Evolutionary conservation across 805 yeast genomes (phyloP).

Genomic region (Nakazawaea molendinolei): DNA sequence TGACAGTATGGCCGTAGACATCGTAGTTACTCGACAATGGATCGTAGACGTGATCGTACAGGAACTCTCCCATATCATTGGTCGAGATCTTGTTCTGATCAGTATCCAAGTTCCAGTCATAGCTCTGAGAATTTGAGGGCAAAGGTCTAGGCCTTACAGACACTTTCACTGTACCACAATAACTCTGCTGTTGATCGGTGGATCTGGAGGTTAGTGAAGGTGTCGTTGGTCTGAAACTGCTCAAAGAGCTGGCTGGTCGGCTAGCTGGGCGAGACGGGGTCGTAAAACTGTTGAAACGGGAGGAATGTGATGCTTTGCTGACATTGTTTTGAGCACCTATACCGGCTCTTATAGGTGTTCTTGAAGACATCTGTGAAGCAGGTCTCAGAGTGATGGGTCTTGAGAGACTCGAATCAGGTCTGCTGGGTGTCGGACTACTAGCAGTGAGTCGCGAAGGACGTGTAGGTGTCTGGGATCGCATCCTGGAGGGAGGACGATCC

Average conservation of each 20-base stretch:
- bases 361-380: conserved; percentile 10
- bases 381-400: conserved; percentile 14
- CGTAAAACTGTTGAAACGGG: conserved; percentile 4
- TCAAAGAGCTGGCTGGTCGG: conserved; percentile 14
- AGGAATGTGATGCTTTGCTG: background rate
- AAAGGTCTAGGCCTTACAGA: conserved; percentile 73
- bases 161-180: conserved; percentile 69
- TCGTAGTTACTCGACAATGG: conserved; percentile 45
- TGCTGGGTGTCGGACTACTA: conserved; percentile 10
- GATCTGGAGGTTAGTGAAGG: conserved; percentile 8
- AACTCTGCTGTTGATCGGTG: conserved; percentile 21
- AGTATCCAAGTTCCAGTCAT: conserved; percentile 41
- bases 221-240: conserved; percentile 12
- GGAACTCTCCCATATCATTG: conserved; percentile 55
- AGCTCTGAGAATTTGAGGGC: conserved; percentile 14
- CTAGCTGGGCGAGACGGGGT: conserved; percentile 13
- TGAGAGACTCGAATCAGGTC: conserved; percentile 15
- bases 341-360: conserved; percentile 10
- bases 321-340: too few relatives aligned
- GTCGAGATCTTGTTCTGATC: conserved; percentile 33
- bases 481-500: conserved; percentile 12
- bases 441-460: conserved; percentile 10
- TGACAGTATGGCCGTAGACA: conserved; percentile 55
- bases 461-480: conserved; percentile 15
- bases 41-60: conserved; percentile 74